A percentile compares a stretch with the other conserved stretches of the same genome.
phyloP scores from a whole-genome alignment of 805 yeast genomes.

The Metahyphopichia silvanorum region DNA sequence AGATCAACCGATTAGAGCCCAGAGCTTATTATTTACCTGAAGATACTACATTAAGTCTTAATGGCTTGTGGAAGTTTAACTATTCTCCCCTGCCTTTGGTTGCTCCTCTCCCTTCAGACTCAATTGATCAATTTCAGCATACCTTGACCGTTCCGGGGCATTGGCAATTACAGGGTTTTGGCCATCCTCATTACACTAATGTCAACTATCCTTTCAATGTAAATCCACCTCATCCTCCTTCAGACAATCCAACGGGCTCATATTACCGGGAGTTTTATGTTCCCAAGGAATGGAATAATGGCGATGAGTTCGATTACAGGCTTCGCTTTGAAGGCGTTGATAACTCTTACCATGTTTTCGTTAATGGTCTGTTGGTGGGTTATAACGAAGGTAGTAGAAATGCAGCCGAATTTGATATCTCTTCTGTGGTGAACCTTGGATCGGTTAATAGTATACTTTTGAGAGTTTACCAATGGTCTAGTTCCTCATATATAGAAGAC shows the following conservation, averaged over 20 bases:
- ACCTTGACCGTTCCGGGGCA: slow-evolving; percentile 28
- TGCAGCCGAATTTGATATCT: slow-evolving; percentile 27
- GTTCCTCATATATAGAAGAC: slow-evolving; percentile 30
- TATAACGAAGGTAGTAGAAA: slow-evolving; percentile 30
- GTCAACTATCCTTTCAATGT: slow-evolving; percentile 25
- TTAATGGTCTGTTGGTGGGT: slow-evolving; percentile 29
- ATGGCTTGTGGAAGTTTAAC: slow-evolving; percentile 12
- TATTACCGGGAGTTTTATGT: slow-evolving; percentile 22
- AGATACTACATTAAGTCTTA: slow-evolving; percentile 6
- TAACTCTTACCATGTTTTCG: slow-evolving; percentile 25
- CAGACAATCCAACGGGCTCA: slow-evolving; percentile 28
- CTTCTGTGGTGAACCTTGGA: slow-evolving; percentile 7
- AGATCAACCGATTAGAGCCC: slow-evolving; percentile 8
- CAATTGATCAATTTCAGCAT: slow-evolving; percentile 2
- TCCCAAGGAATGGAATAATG: slow-evolving; percentile 11
- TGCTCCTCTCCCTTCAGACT: slow-evolving; percentile 7
- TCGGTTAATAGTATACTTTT: slow-evolving; percentile 13
- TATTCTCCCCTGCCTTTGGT: slow-evolving; percentile 7
- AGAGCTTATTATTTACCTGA: slow-evolving; percentile 13
- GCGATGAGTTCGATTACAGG: slow-evolving; percentile 10
- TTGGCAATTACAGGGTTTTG: slow-evolving; percentile 35
- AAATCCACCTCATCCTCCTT: slow-evolving; percentile 30
- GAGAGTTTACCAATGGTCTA: slow-evolving; percentile 29
- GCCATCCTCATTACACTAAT: slow-evolving; percentile 33
- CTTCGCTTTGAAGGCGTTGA: slow-evolving; percentile 36